A percentile compares a stretch with the other conserved stretches of the same genome.
phyloP scores from a whole-genome alignment of 129 eudicot species.

The Lactuca sativa region DNA sequence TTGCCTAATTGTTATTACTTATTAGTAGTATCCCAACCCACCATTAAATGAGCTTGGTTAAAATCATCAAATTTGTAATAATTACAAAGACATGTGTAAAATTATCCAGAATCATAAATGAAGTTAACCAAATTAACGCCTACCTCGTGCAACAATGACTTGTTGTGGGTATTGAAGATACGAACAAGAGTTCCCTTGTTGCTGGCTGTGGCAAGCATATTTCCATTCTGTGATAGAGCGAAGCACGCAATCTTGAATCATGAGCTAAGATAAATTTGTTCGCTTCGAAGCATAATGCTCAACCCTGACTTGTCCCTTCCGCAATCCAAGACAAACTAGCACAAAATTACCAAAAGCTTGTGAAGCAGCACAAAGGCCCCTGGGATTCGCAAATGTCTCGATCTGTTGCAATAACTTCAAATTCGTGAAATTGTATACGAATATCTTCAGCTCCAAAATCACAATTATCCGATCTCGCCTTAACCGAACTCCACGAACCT shows the following conservation, averaged over 20 bases:
- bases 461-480: conserved; percentile 73
- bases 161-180: conserved; percentile 63
- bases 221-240: conserved; percentile 66
- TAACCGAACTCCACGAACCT: conserved; percentile 73
- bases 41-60: conserved; percentile 2
- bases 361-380: conserved; percentile 82
- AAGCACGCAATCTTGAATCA: conserved; percentile 89
- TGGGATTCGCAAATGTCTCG: conserved; percentile 77
- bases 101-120: not conserved
- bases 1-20: conserved; percentile 49
- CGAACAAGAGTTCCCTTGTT: conserved; percentile 83
- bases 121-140: not conserved
- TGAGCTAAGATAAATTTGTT: conserved; percentile 84
- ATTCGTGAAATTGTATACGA: conserved; percentile 74
- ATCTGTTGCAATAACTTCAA: conserved; percentile 75
- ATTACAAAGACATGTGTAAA: too few species aligned
- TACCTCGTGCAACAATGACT: conserved; percentile 80
- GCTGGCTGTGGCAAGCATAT: conserved; percentile 77
- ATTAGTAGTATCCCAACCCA: not conserved
- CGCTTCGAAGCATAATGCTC: conserved; percentile 67
- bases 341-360: conserved; percentile 58
- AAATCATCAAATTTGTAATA: not conserved
- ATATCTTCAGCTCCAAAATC: conserved; percentile 77
- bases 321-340: conserved; percentile 78
- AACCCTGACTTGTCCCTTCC: conserved; percentile 80